These are phyloP conservation scores for Auriscalpium orientale DNA, from an alignment of 768 basidiomycete genomes.

Conservation along the genomic window DNA sequence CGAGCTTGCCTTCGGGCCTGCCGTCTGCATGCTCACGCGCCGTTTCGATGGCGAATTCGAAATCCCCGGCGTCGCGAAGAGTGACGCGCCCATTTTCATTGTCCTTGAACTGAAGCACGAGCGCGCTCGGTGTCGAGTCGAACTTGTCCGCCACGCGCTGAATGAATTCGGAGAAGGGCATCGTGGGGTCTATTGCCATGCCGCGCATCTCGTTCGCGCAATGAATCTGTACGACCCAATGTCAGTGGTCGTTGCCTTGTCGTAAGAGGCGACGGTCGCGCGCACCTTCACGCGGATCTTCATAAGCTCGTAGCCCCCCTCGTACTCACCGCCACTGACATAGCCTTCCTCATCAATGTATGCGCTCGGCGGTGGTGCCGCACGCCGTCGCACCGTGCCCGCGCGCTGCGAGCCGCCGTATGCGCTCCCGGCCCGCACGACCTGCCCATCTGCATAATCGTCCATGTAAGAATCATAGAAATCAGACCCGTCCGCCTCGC, in stretches of 20 bases:
- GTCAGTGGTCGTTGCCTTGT: neutral
- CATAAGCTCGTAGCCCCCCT: conserved; percentile 52
- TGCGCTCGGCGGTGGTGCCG: conserved; percentile 24
- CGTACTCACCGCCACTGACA: conserved; percentile 49
- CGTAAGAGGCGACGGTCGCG: conserved; percentile 19
- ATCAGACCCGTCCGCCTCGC: no score
- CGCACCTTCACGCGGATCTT: conserved; percentile 84
- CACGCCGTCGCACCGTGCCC: conserved; percentile 39
- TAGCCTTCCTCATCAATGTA: conserved; percentile 80
- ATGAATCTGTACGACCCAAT: conserved; percentile 48
- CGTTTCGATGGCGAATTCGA: conserved; percentile 85
- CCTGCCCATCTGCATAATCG: conserved; percentile 11
- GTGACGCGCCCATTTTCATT: conserved; percentile 85
- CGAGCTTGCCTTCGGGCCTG: conserved; percentile 74
- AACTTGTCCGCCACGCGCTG: conserved; percentile 72
- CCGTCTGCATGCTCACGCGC: conserved; percentile 70
- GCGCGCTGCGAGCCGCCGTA: conserved; percentile 39
- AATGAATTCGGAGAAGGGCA: conserved; percentile 68
- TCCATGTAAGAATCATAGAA: conserved; percentile 68
- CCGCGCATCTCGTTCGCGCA: conserved; percentile 78
- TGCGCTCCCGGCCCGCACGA: conserved; percentile 34
- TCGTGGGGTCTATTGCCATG: conserved; percentile 68
- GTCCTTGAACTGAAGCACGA: conserved; percentile 77
- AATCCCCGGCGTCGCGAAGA: conserved; percentile 80
- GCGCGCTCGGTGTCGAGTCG: conserved; percentile 40